Evolutionary conservation across 139 green algal species (phyloP), one percentile per base, ranked within the genome.

Genomic region (Spirogloea muscicola): DNA sequence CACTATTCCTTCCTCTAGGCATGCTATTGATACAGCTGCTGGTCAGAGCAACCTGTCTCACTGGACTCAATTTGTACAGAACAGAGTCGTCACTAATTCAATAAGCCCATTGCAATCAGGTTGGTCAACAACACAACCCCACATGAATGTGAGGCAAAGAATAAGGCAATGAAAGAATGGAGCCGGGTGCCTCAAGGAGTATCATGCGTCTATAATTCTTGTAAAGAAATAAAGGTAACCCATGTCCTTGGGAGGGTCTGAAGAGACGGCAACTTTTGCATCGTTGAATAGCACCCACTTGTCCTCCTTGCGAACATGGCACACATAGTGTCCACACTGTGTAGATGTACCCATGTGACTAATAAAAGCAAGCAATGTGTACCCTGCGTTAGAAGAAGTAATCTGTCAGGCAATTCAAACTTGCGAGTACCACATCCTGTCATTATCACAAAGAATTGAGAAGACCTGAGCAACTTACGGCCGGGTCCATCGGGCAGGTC

Each of bases 241-340:
- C 58, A 95, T 84, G 58, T 92, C 91, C 27, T 73, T 78, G 1
- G 93, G 94, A 3, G 90, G 89, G 13, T 91, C 68, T 69, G 88
- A 84, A 33, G 77, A 91, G 25, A 89, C 68, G 0, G 93, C 93
- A 60, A 99, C 94, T 84, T 98, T 99, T 55, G 96, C 89, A 68
- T 99, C 94, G 79, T 99, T 98, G 89, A 91, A 97, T 37, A 98
- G 90, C 39, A 89, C 85, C 94, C 94, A 99, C 18, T 81, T 82
- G 31, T 84, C 87, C 40, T 76, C 78, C 85, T 92, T 95, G 44
- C 85, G 86, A 27, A 97, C 83, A 80, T 99, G 94, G 38, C 68
- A 85, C 42, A 99, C 94, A 81, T 99, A 99, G 79, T 99, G 94
- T 25, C 94, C 94, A 58, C 89, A 95, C 1, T 80, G 86, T 13